Conservation (phyloP, 768 basidiomycete genomes). For the Fomitopsis pulvina region DNA sequence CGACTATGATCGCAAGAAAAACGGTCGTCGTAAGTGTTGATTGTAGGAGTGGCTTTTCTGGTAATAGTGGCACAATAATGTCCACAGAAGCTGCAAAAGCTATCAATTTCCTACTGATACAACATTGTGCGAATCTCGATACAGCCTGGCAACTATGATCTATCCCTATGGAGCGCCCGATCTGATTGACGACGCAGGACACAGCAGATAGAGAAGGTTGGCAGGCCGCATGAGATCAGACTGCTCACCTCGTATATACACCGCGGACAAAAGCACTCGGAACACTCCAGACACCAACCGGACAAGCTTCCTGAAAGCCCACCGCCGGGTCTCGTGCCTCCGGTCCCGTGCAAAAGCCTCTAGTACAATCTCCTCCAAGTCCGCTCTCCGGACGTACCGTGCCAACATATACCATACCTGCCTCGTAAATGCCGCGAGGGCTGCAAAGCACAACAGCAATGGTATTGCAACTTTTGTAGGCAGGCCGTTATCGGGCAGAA, state of each 20-base stretch:
- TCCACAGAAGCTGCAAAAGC: conserved; percentile 44
- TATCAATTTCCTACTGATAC: conserved; percentile 10
- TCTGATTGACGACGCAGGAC: not conserved
- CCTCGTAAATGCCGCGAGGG: conserved; percentile 51
- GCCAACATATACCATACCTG: conserved; percentile 78
- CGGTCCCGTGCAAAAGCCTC: conserved; percentile 51
- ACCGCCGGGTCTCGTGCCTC: conserved; percentile 42
- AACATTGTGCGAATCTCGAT: not conserved
- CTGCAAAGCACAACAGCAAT: conserved; percentile 45
- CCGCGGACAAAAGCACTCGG: conserved; percentile 45
- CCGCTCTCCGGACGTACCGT: conserved; percentile 57
- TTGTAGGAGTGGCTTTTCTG: conserved; percentile 25
- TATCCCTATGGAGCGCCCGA: not conserved
- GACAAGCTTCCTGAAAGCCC: conserved; percentile 37
- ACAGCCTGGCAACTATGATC: not conserved
- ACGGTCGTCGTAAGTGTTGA: conserved; percentile 37
- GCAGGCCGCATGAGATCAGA: not conserved
- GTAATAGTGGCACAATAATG: conserved; percentile 42
- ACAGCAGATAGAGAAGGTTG: no score
- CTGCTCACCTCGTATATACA: conserved; percentile 62
- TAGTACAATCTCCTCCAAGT: conserved; percentile 59
- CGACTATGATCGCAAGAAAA: conserved; percentile 34
- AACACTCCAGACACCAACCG: conserved; percentile 38
- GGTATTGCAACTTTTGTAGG: conserved; percentile 46
- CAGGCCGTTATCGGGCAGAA: conserved; percentile 41